Evolutionary conservation across 2,329 filamentous ascomycete genomes (phyloP).

Genomic region (Sporothrix phasma): DNA sequence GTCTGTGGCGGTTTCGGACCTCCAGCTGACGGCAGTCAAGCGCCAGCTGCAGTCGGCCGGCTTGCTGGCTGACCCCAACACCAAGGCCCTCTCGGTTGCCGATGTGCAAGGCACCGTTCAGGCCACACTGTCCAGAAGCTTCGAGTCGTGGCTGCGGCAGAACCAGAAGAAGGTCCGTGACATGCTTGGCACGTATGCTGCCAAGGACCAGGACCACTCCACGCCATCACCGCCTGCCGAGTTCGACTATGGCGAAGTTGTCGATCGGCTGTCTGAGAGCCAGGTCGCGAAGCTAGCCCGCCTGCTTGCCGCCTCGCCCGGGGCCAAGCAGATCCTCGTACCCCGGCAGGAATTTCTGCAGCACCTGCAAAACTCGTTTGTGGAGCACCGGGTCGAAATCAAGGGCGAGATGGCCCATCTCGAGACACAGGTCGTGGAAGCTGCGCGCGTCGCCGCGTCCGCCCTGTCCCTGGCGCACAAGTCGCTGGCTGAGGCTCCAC

Average conservation of each 20-base stretch:
- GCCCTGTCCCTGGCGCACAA: background rate
- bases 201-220: background rate
- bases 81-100: conserved; percentile 24
- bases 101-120: conserved; percentile 25
- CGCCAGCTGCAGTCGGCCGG: conserved; percentile 29
- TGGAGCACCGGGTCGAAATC: conserved; percentile 31
- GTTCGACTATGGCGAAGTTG: conserved; percentile 6
- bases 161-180: conserved; percentile 37
- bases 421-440: conserved; percentile 22
- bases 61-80: conserved; percentile 22
- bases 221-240: background rate
- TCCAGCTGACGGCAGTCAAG: conserved; percentile 38
- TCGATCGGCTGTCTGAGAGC: conserved; percentile 26
- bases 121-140: conserved; percentile 31
- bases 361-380: conserved; percentile 32
- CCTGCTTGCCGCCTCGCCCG: conserved; percentile 27
- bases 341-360: conserved; percentile 40
- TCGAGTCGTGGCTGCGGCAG: conserved; percentile 42
- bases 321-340: conserved; percentile 32
- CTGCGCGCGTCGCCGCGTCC: conserved; percentile 6
- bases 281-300: conserved; percentile 30
- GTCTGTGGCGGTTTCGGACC: conserved; percentile 34
- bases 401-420: conserved; percentile 32
- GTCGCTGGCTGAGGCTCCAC: background rate
- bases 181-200: conserved; percentile 16